Base-by-base conservation (phyloP, 169 alveolate genomes). In the Plasmodium chabaudi region DNA sequence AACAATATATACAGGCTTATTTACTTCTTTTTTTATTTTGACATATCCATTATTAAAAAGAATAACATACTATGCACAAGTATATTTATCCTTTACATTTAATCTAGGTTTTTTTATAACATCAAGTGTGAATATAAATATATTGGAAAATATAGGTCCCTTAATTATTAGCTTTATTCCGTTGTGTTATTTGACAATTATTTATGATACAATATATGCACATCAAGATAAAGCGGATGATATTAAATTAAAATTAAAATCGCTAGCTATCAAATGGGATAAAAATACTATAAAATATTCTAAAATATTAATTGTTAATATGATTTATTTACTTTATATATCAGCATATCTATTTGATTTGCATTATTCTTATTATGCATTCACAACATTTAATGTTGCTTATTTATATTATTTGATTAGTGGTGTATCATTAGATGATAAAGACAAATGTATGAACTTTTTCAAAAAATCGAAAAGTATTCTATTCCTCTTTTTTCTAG, bases 191-290 rank as follows among this genome's bases (percentile, higher is more conserved):
- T 96, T 99, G 98, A 96, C 99, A 2, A 56, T 98, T 4, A 94
- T 96, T 34, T 98, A 97, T 61, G 99, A 97, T 88, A 96, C 99
- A 2, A 95, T 98, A 39, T 98, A 98, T 92, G 99, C 99, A 1
- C 98, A 95, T 91, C 98, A 96, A 87, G 99, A 97, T 92, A 96
- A 93, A 72, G 34, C 89, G 34, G 95, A 90, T 65, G 99, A 98
- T 88, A 87, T 87, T 47, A 72, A 71, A 69, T 87, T 97, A 15
- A 98, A 98, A 1, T 72, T 97, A 23, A 94, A 94, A 19, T 95
- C 98, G 15, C 79, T 98, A 46, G 98, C 99, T n/a, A 94, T 97
- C n/a, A 77, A 93, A 27, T 96, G 98, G 97, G 90, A 88, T 34
- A 67, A 91, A 86, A 73, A 63, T 67, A 87, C 86, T 1, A 61